These are phyloP conservation scores for Quercus cerris DNA, from an alignment of 306 rosid species.

Conservation along the genomic window DNA sequence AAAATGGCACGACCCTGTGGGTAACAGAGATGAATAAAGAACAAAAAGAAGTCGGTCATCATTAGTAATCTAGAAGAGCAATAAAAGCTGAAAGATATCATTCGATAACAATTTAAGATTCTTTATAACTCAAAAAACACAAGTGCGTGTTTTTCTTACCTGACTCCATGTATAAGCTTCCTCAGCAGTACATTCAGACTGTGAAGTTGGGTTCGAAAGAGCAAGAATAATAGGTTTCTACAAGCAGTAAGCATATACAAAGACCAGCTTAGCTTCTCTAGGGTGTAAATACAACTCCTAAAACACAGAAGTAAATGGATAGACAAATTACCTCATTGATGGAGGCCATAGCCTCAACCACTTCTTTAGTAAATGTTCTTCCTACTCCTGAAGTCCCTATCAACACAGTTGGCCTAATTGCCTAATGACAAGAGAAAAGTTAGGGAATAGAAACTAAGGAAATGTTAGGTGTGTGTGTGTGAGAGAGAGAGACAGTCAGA, in stretches of 20 bases:
- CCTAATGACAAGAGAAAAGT: conserved; percentile 43
- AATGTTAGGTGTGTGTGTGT: neutral
- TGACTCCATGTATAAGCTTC: conserved; percentile 60
- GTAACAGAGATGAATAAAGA: conserved; percentile 9
- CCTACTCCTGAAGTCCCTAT: conserved; percentile 95
- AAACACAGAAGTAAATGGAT: neutral
- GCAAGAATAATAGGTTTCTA: conserved; percentile 58
- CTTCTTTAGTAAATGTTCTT: conserved; percentile 66
- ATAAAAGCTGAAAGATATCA: neutral
- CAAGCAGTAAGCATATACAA: conserved; percentile 3
- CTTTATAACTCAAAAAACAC: neutral
- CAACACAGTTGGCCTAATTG: conserved; percentile 83
- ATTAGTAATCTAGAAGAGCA: neutral
- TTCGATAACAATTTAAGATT: neutral
- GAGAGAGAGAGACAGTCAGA: conserved; percentile 7
- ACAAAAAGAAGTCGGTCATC: neutral
- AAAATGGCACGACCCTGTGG: conserved; percentile 78
- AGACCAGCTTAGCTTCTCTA: neutral
- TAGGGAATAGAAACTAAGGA: conserved; percentile 12
- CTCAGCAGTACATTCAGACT: conserved; percentile 66
- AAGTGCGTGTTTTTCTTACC: conserved; percentile 25
- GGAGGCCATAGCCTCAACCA: conserved; percentile 76
- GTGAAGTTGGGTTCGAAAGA: conserved; percentile 68
- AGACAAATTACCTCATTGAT: conserved; percentile 59
- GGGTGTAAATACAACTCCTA: neutral